Percentiles rank a stretch among this genome's conserved stretches.
These are phyloP conservation scores for Candida pini DNA, from an alignment of 805 yeast genomes.

Conservation along the genomic window DNA sequence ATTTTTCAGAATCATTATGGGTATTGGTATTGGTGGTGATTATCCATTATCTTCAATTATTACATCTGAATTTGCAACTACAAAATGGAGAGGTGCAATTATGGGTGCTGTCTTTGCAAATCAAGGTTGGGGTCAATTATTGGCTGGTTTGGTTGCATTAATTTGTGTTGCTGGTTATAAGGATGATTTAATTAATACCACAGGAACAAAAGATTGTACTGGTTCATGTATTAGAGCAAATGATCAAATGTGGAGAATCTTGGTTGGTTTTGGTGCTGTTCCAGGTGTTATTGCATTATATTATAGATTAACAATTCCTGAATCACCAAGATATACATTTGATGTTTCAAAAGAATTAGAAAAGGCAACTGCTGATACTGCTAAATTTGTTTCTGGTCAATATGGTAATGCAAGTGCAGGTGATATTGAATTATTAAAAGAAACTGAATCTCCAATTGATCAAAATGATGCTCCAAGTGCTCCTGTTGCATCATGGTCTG, in stretches of 20 bases:
- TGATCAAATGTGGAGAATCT: constrained; percentile 93
- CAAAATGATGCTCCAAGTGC: constrained; percentile 27
- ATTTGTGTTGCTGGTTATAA: constrained; percentile 75
- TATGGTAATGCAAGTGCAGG: constrained; percentile 44
- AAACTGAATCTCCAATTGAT: constrained; percentile 38
- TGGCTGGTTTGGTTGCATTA: constrained; percentile 81
- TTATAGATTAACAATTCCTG: constrained; percentile 91
- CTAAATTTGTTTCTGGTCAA: constrained; percentile 44
- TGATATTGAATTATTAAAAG: constrained; percentile 39
- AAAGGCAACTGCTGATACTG: constrained; percentile 51
- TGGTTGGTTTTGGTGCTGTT: constrained; percentile 84
- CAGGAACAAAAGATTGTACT: constrained; percentile 55
- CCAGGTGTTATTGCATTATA: constrained; percentile 83
- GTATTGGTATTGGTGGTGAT: constrained; percentile 98
- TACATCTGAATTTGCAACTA: constrained; percentile 87
- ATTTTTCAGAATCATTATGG: constrained; percentile 80
- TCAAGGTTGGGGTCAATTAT: constrained; percentile 94
- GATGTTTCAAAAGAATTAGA: constrained; percentile 61
- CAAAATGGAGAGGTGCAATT: constrained; percentile 97
- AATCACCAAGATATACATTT: constrained; percentile 86
- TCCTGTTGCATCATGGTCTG: constrained; percentile 74
- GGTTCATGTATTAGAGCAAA: constrained; percentile 66
- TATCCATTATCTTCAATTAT: constrained; percentile 92
- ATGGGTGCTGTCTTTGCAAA: constrained; percentile 96
- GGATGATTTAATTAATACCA: constrained; percentile 47